Evolutionary conservation across 1,284 basidiomycete species (phyloP).

Genomic region (Ceratobasidium papillatum): DNA sequence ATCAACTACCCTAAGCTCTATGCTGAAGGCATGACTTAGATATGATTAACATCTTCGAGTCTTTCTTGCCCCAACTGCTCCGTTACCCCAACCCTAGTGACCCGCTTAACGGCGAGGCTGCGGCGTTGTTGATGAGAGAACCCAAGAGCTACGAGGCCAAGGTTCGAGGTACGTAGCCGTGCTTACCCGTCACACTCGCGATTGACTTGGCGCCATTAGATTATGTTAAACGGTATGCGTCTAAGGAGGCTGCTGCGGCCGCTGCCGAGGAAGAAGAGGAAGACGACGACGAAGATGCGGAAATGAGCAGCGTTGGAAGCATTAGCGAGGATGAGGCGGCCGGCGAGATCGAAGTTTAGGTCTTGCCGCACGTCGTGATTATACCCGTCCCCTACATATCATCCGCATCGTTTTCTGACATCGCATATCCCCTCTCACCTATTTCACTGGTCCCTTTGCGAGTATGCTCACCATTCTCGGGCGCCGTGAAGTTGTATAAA

Average conservation of each 20-base stretch:
- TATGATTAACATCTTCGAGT: constrained; percentile 99
- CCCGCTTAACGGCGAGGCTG: constrained; percentile 97
- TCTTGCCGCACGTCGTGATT: constrained; percentile 1
- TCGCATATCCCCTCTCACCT: constrained; percentile 19
- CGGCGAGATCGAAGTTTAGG: constrained; percentile 27
- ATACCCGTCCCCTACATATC: constrained; percentile 40
- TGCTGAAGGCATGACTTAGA: constrained; percentile 61
- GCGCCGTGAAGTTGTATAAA: constrained; percentile 32
- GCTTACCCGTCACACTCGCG: background rate
- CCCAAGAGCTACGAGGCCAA: constrained; percentile 93
- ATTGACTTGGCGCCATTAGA: constrained; percentile 58
- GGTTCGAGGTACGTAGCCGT: constrained; percentile 78
- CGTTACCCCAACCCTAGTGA: constrained; percentile 98
- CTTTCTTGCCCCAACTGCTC: constrained; percentile 95
- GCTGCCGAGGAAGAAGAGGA: constrained; percentile 71
- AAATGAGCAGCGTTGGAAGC: constrained; percentile 93
- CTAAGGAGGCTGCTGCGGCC: constrained; percentile 78
- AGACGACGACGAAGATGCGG: constrained; percentile 69
- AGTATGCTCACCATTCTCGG: background rate
- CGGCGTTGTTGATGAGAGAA: constrained; percentile 95
- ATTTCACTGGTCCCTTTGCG: constrained; percentile 23
- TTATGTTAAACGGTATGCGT: constrained; percentile 86
- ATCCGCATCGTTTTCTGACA: constrained; percentile 23
- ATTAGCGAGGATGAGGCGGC: constrained; percentile 70
- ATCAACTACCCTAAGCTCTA: constrained; percentile 39